Base-by-base conservation (phyloP, 306 rosid genomes). In the Cotoneaster glaucophyllus region DNA sequence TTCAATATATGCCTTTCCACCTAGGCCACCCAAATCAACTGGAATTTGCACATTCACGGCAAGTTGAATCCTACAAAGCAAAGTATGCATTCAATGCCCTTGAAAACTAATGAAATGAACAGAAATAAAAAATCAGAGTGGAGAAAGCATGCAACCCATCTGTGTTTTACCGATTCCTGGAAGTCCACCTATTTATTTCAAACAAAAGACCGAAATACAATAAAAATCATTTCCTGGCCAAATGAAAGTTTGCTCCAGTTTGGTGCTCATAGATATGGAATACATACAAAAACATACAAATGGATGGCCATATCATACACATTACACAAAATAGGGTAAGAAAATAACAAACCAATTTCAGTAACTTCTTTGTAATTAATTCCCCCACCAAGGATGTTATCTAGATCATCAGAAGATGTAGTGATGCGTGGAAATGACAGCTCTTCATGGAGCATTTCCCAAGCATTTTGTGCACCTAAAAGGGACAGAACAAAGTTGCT, bases 91-190 rank as follows among this genome's bases (percentile, higher is more conserved):
- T 75, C 29, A 52, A 56, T 28, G 67, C 45, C 62, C 73, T 31
- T 39, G 41, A 64, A 41, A 44, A 63, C 19, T 77, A 61, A 79
- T 45, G 25, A 67, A 65, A 78, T 32, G 37, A 67, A 69, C 18
- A 64, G 24, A 31, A 21, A 67, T 58, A 29, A 50, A 80, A 75
- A 70, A 62, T 34, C 8, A 69, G 67, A 76, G 76, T n/a, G 65
- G 53, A 48, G 66, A 54, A 67, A 48, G 66, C 10, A 58, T 85
- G 57, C 89, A 95, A 97, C 99, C 97, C 22, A 95, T 80, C 85
- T 95, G 99, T 73, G 99, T 95, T 92, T 95, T 92, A 80, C 97
- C 97, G 4, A 95, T 92, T 78, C 99, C 99, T 0, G 97, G 99
- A 70, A 92, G 92, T 75, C 99, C 97, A 80, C 97, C 99, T 92